These are phyloP conservation scores for Elaphomyces granulatus DNA, from an alignment of 495 filamentous ascomycete species.

Conservation along the genomic window DNA sequence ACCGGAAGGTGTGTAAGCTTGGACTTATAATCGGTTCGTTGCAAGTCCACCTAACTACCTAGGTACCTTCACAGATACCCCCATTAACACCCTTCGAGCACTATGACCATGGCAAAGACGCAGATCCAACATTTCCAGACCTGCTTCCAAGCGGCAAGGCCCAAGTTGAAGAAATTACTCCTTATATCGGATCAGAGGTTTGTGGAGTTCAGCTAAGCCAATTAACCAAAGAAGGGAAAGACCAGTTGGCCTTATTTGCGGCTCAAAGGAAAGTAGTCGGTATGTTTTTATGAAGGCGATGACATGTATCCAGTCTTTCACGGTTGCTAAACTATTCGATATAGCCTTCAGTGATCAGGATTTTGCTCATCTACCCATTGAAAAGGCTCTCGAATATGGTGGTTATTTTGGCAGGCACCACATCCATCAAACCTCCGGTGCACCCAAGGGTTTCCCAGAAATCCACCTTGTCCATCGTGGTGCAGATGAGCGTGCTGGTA, in stretches of 20 bases:
- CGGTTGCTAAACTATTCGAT: too few relatives aligned
- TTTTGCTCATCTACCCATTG: slow-evolving; percentile 59
- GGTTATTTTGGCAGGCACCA: slow-evolving; percentile 71
- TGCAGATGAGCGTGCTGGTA: slow-evolving; percentile 42
- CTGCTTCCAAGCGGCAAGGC: slow-evolving; percentile 37
- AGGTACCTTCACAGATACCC: slow-evolving; percentile 22
- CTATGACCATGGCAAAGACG: slow-evolving; percentile 56
- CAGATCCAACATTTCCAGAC: slow-evolving; percentile 51
- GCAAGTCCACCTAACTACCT: too few relatives aligned
- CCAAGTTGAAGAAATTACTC: slow-evolving; percentile 42
- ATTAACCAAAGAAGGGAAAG: slow-evolving; percentile 52
- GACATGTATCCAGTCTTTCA: too few relatives aligned
- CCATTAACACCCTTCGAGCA: slow-evolving; percentile 57
- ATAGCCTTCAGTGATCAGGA: slow-evolving; percentile 72
- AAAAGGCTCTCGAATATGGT: slow-evolving; percentile 53
- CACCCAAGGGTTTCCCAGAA: slow-evolving; percentile 56
- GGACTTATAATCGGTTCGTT: too few relatives aligned
- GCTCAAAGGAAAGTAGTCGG: slow-evolving; percentile 67
- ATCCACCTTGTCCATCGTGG: slow-evolving; percentile 68
- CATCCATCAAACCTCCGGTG: slow-evolving; percentile 66
- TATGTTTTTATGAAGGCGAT: too few relatives aligned
- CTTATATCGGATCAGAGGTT: slow-evolving; percentile 66
- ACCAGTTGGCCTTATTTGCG: slow-evolving; percentile 66
- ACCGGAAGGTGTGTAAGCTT: too few relatives aligned
- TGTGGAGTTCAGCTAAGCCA: slow-evolving; percentile 60